Evolutionary conservation across 129 eudicot species (phyloP), one percentile per base, ranked within the genome.

Genomic region (Gnaphalium uliginosum): DNA sequence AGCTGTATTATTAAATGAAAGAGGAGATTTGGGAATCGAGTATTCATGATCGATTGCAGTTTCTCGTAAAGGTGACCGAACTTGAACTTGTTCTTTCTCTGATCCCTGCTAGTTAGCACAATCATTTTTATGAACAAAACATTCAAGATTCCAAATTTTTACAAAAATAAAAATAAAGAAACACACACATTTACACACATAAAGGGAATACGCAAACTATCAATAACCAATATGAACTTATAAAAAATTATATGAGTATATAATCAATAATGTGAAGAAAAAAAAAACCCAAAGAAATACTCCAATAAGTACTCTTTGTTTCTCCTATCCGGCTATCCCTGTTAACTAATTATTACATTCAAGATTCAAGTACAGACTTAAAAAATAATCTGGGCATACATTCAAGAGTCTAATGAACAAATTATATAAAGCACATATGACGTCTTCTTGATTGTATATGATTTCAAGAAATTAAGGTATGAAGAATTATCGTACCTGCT

Each of bases 21-120:
- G 68, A 27, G 98, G 98, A 6, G 98, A 89, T 75, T 87, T 81
- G 0, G 94, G 98, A 61, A 88, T 27, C 24, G 71, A 82, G 77
- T 84, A 87, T 51, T 82, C 88, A 9, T 76, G 76, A 77, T 81
- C 87, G 8, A 78, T 53, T 61, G 79, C 15, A 21, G 83, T 85
- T 77, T 87, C 98, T n/a, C 85, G 37, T 59, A 87, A 85, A 48
- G 98, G 96, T 6, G 94, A 81, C 69, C 93, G 72, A 51, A 67
- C 30, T 25, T 54, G 79, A 60, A 54, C 17, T 30, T 83, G 81
- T 78, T 86, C 85, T 11, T 39, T 81, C 56, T 81, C 88, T n/a
- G 93, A 82, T 53, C 89, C 95, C 96, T 92, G 91, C 73, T 74
- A 25, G 54, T 17, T 17, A 58, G 18, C 37, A 66, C 25, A 8